Conservation (phyloP, 768 basidiomycete species). For the Xanthoconium stramineum region DNA sequence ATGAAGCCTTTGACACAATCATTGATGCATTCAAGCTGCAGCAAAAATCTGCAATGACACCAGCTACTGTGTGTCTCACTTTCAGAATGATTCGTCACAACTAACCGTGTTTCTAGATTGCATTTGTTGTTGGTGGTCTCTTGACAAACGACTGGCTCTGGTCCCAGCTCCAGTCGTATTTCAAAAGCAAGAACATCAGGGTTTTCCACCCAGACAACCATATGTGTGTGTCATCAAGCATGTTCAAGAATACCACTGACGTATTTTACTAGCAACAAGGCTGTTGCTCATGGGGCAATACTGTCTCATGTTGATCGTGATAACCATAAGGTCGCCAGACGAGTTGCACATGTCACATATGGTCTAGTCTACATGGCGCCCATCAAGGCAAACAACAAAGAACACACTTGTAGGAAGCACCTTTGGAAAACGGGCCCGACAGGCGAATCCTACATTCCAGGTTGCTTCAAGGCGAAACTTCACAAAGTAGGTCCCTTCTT, state of each 20-base stretch:
- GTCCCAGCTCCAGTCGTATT: slow-evolving; percentile 11
- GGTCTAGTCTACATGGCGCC: too few species aligned
- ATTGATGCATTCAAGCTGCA: slow-evolving; percentile 13
- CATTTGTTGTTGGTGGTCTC: slow-evolving; percentile 13
- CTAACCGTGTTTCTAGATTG: slow-evolving; percentile 1
- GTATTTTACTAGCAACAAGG: slow-evolving; percentile 1
- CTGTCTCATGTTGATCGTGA: not conserved
- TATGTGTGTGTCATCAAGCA: not conserved
- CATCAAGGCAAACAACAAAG: too few species aligned
- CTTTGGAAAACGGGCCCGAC: too few species aligned
- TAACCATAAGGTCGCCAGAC: too few species aligned
- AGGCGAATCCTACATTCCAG: too few species aligned
- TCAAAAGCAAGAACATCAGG: not conserved
- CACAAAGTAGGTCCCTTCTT: too few species aligned
- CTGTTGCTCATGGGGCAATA: slow-evolving; percentile 7
- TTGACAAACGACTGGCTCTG: slow-evolving; percentile 11
- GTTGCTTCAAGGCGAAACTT: too few species aligned
- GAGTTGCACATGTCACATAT: too few species aligned
- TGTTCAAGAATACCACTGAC: not conserved
- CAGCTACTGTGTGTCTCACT: not conserved
- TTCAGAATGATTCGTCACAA: not conserved
- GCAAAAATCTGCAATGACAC: not conserved
- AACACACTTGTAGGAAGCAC: too few species aligned
- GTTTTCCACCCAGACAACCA: slow-evolving; percentile 7
- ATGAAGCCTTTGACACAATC: slow-evolving; percentile 5